Conservation (phyloP, 2,329 filamentous ascomycete species). For the Pseudogymnoascus destructans region DNA sequence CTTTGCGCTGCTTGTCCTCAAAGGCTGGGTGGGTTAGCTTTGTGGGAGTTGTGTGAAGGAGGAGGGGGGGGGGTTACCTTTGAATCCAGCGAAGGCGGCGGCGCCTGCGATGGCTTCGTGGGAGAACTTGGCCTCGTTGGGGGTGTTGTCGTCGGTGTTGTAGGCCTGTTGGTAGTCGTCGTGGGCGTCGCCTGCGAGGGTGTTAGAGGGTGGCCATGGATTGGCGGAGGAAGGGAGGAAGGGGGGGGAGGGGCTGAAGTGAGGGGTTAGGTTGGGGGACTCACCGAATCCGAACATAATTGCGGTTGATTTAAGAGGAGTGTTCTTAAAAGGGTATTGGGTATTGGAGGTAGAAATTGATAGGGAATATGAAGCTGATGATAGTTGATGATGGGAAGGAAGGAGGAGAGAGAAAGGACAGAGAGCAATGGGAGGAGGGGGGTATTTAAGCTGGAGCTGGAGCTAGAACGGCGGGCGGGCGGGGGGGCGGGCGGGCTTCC, state of each 20-base stretch:
- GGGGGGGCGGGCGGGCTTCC: neutral
- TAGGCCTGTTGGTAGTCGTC: slow-evolving; percentile 34
- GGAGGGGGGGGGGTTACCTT: slow-evolving; percentile 28
- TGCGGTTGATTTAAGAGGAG: neutral
- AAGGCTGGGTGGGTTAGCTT: slow-evolving; percentile 31
- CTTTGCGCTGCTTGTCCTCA: slow-evolving; percentile 58
- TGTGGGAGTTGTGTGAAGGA: no score
- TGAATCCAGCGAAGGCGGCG: slow-evolving; percentile 68
- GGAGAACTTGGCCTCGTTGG: slow-evolving; percentile 47
- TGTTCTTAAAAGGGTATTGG: neutral
- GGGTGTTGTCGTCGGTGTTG: slow-evolving; percentile 17
- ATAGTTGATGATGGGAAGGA: neutral
- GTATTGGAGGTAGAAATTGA: neutral
- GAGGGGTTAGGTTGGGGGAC: neutral
- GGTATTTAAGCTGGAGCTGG: neutral
- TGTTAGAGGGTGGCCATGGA: neutral
- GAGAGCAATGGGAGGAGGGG: neutral
- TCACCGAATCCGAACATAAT: slow-evolving; percentile 8
- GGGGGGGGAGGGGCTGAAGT: neutral
- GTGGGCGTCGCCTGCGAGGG: slow-evolving; percentile 30
- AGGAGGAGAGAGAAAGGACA: neutral
- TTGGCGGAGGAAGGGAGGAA: no score
- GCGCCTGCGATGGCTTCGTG: slow-evolving; percentile 67
- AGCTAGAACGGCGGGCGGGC: neutral
- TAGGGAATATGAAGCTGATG: neutral